Base-by-base conservation (phyloP, 192 early-diverging fungal species). In the Coemansia sp. region DNA sequence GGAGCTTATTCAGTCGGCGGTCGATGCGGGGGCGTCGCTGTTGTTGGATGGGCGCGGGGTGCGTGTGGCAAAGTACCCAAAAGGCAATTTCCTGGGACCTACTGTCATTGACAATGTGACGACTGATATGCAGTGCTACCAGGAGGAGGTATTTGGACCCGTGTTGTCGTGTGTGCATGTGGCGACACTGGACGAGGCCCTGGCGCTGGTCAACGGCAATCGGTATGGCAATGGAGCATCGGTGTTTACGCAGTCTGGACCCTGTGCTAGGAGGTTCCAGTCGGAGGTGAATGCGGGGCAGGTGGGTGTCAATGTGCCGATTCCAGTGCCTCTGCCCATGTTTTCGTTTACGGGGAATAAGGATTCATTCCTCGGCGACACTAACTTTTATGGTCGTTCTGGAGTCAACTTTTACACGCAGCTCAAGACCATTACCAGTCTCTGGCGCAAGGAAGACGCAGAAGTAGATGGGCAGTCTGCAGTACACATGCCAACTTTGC, bases 11-110 rank as follows among this genome's bases (percentile, higher is more conserved):
- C 91, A 92, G 70, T 88, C 90, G 57, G 88, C 91, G 62, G 86
- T 88, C 14, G 90, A 95, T 70, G 88, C 95, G 72, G 96, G 96
- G n/a, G 96, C 96, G 2, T 70, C 85, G 3, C 32, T 98, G 25
- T 38, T 91, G 4, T 81, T 98, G 65, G 96, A 98, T 67, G 96
- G 96, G n/a, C 92, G 96, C 67, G 89, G 88, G 45, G 61, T 88
- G 64, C 78, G 82, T 32, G 88, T 91, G 42, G 80, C 85, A 5
- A 90, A 90, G 38, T 96, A 91, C 80, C 91, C 94, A 77, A 85
- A 86, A 34, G 96, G 96, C 64, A 96, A 98, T 89, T 98, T 98
- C 85, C 74, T 98, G 46, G 94, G 92, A 19, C 96, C 96, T n/a
- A 96, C 93, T 42, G 93, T 98, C 53, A 77, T 98, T 57, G 81